These are phyloP conservation scores for Ophiobolus disseminans DNA, from an alignment of 2,329 filamentous ascomycete genomes.

Conservation along the genomic window DNA sequence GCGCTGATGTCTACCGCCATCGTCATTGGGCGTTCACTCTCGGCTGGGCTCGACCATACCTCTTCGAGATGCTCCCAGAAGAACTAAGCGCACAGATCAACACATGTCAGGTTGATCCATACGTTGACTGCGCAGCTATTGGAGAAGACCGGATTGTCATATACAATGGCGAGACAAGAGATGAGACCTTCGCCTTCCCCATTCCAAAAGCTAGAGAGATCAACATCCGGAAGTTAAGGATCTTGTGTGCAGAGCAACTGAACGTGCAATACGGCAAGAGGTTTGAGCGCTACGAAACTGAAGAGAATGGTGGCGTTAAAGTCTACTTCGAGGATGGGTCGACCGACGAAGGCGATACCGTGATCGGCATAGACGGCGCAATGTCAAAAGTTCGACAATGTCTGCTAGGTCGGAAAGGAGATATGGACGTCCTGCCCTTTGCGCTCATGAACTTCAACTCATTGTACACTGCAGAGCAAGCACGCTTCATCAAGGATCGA, in stretches of 20 bases:
- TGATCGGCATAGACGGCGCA: slow-evolving; percentile 38
- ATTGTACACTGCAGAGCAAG: slow-evolving; percentile 34
- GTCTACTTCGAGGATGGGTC: slow-evolving; percentile 36
- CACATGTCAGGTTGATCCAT: slow-evolving; percentile 43
- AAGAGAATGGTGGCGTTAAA: slow-evolving; percentile 31
- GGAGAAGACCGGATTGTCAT: slow-evolving; percentile 41
- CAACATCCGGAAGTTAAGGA: slow-evolving; percentile 48
- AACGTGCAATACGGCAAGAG: slow-evolving; percentile 41
- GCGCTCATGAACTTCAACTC: slow-evolving; percentile 42
- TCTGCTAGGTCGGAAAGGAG: slow-evolving; percentile 24
- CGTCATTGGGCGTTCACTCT: slow-evolving; percentile 50
- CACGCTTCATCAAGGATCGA: slow-evolving; percentile 30
- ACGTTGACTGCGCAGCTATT: slow-evolving; percentile 34
- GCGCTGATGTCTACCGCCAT: slow-evolving; percentile 32
- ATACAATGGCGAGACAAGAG: slow-evolving; percentile 44
- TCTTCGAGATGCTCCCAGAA: slow-evolving; percentile 41
- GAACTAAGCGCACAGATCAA: slow-evolving; percentile 34
- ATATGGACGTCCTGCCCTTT: slow-evolving; percentile 34
- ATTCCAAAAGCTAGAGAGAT: slow-evolving; percentile 43
- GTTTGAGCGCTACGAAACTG: slow-evolving; percentile 24
- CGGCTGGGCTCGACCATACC: slow-evolving; percentile 43
- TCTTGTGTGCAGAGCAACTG: slow-evolving; percentile 43
- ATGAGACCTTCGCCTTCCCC: slow-evolving; percentile 45
- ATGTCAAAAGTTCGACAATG: slow-evolving; percentile 36
- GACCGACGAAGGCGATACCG: slow-evolving; percentile 26